Percentiles rank a stretch among this genome's conserved stretches.
phyloP scores from a whole-genome alignment of 192 early-diverging fungal species.

The Mortierella hygrophila region DNA sequence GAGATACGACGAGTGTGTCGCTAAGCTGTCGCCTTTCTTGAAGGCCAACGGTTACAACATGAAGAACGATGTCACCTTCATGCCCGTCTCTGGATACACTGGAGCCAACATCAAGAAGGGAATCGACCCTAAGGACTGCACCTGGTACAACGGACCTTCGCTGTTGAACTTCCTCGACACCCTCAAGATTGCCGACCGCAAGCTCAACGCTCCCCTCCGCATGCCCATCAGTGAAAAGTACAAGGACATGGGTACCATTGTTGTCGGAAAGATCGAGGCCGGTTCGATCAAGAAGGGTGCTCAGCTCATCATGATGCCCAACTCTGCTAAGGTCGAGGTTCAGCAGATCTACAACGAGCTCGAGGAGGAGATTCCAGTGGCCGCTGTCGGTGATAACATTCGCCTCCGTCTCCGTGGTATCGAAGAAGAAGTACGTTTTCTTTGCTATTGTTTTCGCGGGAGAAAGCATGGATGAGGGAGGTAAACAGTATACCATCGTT shows the following conservation, averaged over 20 bases:
- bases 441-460: neutral
- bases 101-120: slow-evolving; percentile 97
- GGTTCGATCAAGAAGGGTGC: slow-evolving; percentile 93
- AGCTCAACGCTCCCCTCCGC: slow-evolving; percentile 89
- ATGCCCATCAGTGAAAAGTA: slow-evolving; percentile 97
- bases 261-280: slow-evolving; percentile 97
- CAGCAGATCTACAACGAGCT: slow-evolving; percentile 86
- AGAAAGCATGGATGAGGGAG: neutral
- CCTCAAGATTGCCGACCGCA: slow-evolving; percentile 87
- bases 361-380: slow-evolving; percentile 80
- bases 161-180: slow-evolving; percentile 90
- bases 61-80: slow-evolving; percentile 82
- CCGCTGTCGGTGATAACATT: slow-evolving; percentile 94
- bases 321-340: slow-evolving; percentile 85
- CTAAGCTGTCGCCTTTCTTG: slow-evolving; percentile 92
- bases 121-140: slow-evolving; percentile 68
- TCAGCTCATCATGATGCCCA: slow-evolving; percentile 92
- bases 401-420: slow-evolving; percentile 89
- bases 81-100: slow-evolving; percentile 97
- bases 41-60: slow-evolving; percentile 91
- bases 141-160: slow-evolving; percentile 89
- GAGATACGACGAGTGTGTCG: slow-evolving; percentile 91
- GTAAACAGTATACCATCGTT: neutral
- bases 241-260: slow-evolving; percentile 98
- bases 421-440: slow-evolving; percentile 85